A percentile compares a stretch with the other conserved stretches of the same genome.
Evolutionary conservation across 2,329 filamentous ascomycete species (phyloP).

Genomic region (Aciculosporium take): DNA sequence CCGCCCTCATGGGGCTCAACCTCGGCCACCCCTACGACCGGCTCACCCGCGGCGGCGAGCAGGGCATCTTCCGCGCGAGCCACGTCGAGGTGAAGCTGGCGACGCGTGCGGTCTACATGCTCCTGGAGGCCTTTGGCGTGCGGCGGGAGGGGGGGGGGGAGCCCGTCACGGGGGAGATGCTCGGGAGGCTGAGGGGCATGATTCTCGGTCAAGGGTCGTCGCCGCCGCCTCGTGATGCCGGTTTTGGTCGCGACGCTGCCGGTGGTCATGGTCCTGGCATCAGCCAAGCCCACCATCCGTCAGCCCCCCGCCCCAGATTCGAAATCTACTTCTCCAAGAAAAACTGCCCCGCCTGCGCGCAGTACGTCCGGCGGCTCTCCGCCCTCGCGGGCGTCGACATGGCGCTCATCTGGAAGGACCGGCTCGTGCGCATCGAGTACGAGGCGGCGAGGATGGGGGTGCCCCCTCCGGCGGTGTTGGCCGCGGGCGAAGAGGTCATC

Average conservation of each 20-base stretch:
- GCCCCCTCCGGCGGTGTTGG: background rate
- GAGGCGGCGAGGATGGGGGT: background rate
- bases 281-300: too few species aligned
- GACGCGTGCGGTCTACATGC: constrained; percentile 15
- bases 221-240: too few species aligned
- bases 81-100: constrained; percentile 29
- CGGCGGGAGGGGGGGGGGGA: too few species aligned
- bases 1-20: constrained; percentile 15
- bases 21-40: constrained; percentile 18
- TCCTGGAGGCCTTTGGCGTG: constrained; percentile 13
- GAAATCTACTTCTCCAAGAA: constrained; percentile 23
- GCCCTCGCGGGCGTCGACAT: constrained; percentile 16
- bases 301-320: constrained; percentile 13
- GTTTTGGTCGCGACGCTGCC: too few species aligned
- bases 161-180: constrained; percentile 9
- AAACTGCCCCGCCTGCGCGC: constrained; percentile 16
- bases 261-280: too few species aligned
- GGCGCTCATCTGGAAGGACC: constrained; percentile 14
- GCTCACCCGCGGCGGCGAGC: background rate
- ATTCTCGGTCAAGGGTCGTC: constrained; percentile 15
- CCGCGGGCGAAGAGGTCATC: background rate
- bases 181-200: constrained; percentile 12
- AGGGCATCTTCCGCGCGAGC: constrained; percentile 18
- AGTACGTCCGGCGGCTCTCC: constrained; percentile 14
- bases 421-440: constrained; percentile 17